Percentiles rank a stretch among this genome's conserved stretches.
Evolutionary conservation across 2,329 filamentous ascomycete genomes (phyloP).

Genomic region (Parastagonospora avenae): DNA sequence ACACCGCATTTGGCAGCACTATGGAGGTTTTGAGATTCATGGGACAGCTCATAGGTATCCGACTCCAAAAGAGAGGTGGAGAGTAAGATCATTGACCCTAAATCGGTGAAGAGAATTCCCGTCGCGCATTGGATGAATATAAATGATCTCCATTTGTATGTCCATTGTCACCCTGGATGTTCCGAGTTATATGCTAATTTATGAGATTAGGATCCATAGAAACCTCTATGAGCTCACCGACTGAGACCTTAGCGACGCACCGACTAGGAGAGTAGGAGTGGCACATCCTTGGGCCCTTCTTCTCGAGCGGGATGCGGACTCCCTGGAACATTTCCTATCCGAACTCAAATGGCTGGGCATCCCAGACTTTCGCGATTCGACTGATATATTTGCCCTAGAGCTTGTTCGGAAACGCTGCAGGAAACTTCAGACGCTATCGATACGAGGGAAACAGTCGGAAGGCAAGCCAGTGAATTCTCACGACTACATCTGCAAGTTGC

Average conservation of each 20-base stretch:
- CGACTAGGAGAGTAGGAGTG: not conserved
- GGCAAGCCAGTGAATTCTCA: slow-evolving; percentile 3
- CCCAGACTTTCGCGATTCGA: slow-evolving; percentile 10
- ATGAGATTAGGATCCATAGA: slow-evolving; percentile 16
- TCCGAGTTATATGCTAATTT: not conserved
- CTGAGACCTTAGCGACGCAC: slow-evolving; percentile 27
- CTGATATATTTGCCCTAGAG: not conserved
- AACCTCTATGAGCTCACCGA: slow-evolving; percentile 17
- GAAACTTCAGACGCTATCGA: slow-evolving; percentile 23
- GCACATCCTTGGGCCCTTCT: not conserved
- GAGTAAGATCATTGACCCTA: slow-evolving; percentile 1
- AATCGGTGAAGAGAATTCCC: slow-evolving; percentile 28
- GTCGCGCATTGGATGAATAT: slow-evolving; percentile 30
- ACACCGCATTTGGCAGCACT: slow-evolving; percentile 21
- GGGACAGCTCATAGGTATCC: slow-evolving; percentile 10
- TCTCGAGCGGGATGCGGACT: not conserved
- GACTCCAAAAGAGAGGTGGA: slow-evolving; percentile 20
- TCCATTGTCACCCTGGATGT: not conserved
- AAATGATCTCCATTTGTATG: slow-evolving; percentile 25
- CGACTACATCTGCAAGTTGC: slow-evolving; percentile 21
- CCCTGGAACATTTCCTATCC: not conserved
- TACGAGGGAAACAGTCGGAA: slow-evolving; percentile 20
- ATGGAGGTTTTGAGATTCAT: slow-evolving; percentile 14
- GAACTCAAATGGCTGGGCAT: slow-evolving; percentile 27
- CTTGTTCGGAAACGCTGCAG: slow-evolving; percentile 6